Base-by-base conservation (phyloP, 163 green algal genomes). In the Chlorella variabilis region DNA sequence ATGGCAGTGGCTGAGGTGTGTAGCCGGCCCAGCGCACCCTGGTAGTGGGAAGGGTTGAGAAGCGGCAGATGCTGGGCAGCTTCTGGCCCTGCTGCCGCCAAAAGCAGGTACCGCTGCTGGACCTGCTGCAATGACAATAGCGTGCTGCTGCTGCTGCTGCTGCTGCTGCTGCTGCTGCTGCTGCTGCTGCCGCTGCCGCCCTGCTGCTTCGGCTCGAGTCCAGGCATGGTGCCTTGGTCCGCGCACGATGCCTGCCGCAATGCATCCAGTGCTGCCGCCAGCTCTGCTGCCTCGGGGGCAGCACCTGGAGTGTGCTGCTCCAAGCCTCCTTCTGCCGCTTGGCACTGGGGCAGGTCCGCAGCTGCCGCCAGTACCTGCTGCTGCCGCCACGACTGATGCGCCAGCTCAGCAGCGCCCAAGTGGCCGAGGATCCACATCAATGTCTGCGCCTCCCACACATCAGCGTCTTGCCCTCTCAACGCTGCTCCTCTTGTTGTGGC, bases 21-120 rank as follows among this genome's bases (percentile, higher is more conserved):
- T 1, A 77, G n/a, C 4, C 7, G 23, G 1, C 1, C 3, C n/a
- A 71, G 18, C 0, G 38, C 25, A 27, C 25, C 2, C 23, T 51
- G 36, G 66, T 77, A 83, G n/a, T 78, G 29, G 17, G 2, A n/a
- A 0, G 66, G n/a, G 18, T 71, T 83, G 27, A 83, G 11, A 25
- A 69, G 41, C n/a, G 66, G 4, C n/a, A 83, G 4, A 38, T 38
- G 17, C 29, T 83, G 51, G n/a, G 61, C 42, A n/a, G 76, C 58
- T 1, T n/a, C 13, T 0, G 18, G 21, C 9, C 39, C 29, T 6
- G 7, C 75, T 2, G 56, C 2, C 3, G 75, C 75, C 18, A 81
- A 11, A n/a, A 81, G 39, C 31, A 62, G 75, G 59, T 73, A 81
- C 15, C n/a, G 75, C 41, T 62, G 39, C 39, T 73, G 75, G 33